Evolutionary conservation across 1,284 basidiomycete species (phyloP), one percentile per base, ranked within the genome.

Genomic region (Flammula alnicola): DNA sequence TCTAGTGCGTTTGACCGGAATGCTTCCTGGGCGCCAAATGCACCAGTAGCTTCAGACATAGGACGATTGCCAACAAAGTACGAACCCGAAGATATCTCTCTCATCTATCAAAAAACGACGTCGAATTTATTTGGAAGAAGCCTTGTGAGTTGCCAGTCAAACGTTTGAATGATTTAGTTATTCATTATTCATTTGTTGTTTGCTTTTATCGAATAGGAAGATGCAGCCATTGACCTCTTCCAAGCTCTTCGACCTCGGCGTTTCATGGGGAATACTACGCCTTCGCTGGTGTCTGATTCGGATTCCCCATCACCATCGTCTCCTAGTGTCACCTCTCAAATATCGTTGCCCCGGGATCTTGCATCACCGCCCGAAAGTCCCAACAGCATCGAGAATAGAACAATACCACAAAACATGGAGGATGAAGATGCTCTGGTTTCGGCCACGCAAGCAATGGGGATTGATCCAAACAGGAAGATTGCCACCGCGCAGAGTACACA

Each of bases 241-340:
- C 27, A 30, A 23, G 11, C 35, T 44, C 25, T 29, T 44, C 25
- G 31, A 20, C 27, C 11, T 4, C 17, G 43, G 6, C 39, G 37
- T 29, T 8, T 27, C 27, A 31, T 20, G 5, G 14, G 27, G 16
- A 30, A 47, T 22, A 20, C n/a, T 10, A 49, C 54, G 7, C 47
- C 54, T 17, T 46, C 54, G 11, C 25, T 55, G 20, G 41, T 37
- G n/a, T 53, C 43, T 2, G 50, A 55, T 43, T 39, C 50, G 11
- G 51, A 36, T 16, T 27, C 39, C 9, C 38, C 49, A 12, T 38
- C 45, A 32, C 39, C 43, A 5, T 47, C 54, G 19, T 31, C 54
- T 11, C 43, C 54, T 12, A 46, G 46, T 30, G 27, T 20, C n/a
- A 31, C 25, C 17, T 45, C 47, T 16, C 46, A 26, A 3, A 19